Evolutionary conservation across 202 grass and related monocot species (phyloP).

Genomic region (Brachypodium distachyon): DNA sequence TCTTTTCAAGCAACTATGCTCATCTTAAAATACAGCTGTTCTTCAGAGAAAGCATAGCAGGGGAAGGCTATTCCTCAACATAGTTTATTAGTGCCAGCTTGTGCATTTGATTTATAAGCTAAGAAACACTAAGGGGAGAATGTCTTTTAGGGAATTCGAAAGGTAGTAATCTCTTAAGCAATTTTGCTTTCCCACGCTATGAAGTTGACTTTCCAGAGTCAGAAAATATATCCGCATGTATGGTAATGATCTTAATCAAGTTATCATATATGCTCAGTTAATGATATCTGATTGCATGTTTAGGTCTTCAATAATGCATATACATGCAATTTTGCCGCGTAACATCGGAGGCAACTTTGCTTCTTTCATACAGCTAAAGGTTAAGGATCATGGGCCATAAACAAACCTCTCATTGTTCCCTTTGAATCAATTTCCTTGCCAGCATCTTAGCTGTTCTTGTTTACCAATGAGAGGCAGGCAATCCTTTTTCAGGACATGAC

Average conservation of each 20-base stretch:
- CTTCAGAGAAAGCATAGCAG: background rate
- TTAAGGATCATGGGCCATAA: constrained; percentile 18
- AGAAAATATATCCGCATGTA: constrained; percentile 11
- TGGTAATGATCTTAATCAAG: constrained; percentile 15
- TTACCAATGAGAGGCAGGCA: constrained; percentile 34
- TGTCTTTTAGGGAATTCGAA: constrained; percentile 27
- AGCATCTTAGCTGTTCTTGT: constrained; percentile 47
- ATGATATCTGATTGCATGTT: no score
- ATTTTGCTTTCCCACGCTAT: constrained; percentile 24
- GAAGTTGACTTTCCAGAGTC: constrained; percentile 11
- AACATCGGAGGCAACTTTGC: background rate
- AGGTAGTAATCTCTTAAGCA: background rate
- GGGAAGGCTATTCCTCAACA: background rate
- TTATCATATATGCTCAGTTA: constrained; percentile 17
- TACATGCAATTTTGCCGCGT: constrained; percentile 32
- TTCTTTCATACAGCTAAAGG: constrained; percentile 36
- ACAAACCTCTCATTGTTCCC: constrained; percentile 24
- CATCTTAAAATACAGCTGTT: constrained; percentile 14
- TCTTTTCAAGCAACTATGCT: background rate
- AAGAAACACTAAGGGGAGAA: constrained; percentile 5
- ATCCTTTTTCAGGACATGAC: constrained; percentile 23
- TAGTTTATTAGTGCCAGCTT: constrained; percentile 26
- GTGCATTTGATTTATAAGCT: constrained; percentile 14
- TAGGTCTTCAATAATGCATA: constrained; percentile 8
- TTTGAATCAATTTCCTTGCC: constrained; percentile 29